phyloP scores from a whole-genome alignment of 352 stramenopile genomes.

The Pythium grandisporangium region DNA sequence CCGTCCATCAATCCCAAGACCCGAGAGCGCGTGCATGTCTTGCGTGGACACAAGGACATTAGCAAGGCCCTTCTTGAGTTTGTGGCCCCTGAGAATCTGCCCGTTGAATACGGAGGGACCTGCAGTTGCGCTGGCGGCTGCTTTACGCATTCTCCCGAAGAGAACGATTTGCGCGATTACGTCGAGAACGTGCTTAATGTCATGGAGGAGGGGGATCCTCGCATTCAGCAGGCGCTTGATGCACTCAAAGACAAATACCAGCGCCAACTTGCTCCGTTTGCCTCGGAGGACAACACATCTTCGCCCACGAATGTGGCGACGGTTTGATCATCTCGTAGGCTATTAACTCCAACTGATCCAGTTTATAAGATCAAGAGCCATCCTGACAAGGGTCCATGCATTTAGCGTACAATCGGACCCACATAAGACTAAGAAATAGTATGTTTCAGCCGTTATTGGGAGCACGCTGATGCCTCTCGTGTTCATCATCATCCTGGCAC shows the following conservation, averaged over 20 bases:
- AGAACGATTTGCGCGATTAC: conserved; percentile 51
- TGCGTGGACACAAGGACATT: conserved; percentile 62
- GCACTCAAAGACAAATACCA: conserved; percentile 39
- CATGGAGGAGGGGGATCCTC: conserved; percentile 19
- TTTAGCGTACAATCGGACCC: too few relatives aligned
- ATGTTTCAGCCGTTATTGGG: too few relatives aligned
- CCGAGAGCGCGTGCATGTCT: conserved; percentile 55
- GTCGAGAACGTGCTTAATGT: conserved; percentile 29
- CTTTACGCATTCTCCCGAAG: conserved; percentile 50
- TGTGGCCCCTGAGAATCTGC: conserved; percentile 48
- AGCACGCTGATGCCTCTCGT: too few relatives aligned
- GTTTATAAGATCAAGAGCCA: too few relatives aligned
- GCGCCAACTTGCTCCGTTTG: conserved; percentile 20
- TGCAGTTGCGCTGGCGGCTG: conserved; percentile 55
- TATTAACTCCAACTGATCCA: too few relatives aligned
- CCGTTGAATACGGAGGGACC: conserved; percentile 52
- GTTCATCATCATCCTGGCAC: too few relatives aligned
- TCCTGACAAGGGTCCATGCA: too few relatives aligned
- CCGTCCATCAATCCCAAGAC: conserved; percentile 69
- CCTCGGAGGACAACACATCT: too few relatives aligned
- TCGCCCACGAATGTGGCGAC: too few relatives aligned
- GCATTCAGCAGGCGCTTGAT: conserved; percentile 23
- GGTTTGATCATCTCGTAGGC: too few relatives aligned
- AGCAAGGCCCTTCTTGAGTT: conserved; percentile 61
- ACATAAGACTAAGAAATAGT: too few relatives aligned